phyloP scores from a whole-genome alignment of 768 basidiomycete genomes.

The Suillus occidentalis region DNA sequence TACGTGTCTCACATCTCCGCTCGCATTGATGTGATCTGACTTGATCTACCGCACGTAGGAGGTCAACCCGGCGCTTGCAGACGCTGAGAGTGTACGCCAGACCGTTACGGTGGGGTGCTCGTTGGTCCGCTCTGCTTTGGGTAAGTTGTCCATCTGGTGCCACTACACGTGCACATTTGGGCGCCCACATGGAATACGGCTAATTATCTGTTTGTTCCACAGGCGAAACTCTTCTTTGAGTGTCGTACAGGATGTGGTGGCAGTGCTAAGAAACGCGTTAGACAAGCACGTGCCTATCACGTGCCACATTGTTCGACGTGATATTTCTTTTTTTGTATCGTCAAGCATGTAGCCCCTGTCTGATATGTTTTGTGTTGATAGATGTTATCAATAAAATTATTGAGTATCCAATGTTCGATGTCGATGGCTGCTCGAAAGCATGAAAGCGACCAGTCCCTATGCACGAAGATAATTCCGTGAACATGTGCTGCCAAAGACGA shows the following conservation, averaged over 20 bases:
- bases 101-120: constrained; percentile 92
- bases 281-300: not conserved
- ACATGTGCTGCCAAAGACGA: not conserved
- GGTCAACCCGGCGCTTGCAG: constrained; percentile 92
- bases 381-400: not conserved
- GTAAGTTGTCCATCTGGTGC: constrained; percentile 40
- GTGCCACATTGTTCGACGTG: not conserved
- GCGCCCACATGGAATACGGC: not conserved
- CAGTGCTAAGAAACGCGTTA: not conserved
- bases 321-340: not conserved
- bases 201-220: not conserved
- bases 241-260: not conserved
- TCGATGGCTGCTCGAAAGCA: not conserved
- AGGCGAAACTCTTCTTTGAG: constrained; percentile 5
- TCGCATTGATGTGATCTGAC: not conserved
- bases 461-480: not conserved
- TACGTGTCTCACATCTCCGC: constrained; percentile 30
- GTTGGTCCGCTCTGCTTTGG: constrained; percentile 77
- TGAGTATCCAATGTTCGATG: not conserved
- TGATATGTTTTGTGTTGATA: constrained; percentile 34
- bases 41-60: constrained; percentile 50
- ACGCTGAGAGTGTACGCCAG: constrained; percentile 71
- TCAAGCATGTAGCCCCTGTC: not conserved
- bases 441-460: not conserved
- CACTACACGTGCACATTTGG: too few relatives aligned